Conservation (phyloP, 495 filamentous ascomycete genomes). For the Parmelia sp. region DNA sequence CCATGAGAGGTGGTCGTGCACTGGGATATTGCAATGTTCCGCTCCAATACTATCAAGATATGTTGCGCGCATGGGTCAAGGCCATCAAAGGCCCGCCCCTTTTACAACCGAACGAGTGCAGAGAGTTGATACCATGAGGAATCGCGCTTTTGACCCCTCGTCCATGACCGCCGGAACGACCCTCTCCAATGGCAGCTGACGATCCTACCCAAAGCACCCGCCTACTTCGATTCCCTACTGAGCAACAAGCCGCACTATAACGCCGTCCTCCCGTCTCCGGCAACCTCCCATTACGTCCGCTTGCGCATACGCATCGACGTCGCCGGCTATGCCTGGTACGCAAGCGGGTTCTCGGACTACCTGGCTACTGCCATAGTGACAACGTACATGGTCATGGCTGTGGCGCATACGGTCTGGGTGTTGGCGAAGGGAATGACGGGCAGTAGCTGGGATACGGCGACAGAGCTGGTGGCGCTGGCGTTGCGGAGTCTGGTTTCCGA, state of each 20-base stretch:
- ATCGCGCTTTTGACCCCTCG: neutral
- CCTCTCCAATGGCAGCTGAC: constrained; percentile 3
- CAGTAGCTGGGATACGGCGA: constrained; percentile 14
- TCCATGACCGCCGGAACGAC: neutral
- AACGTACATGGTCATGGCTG: constrained; percentile 6
- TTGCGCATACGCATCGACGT: constrained; percentile 3
- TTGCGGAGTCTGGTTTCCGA: no score
- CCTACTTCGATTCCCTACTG: neutral
- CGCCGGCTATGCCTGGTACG: constrained; percentile 14
- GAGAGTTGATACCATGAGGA: no score
- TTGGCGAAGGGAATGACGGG: constrained; percentile 1
- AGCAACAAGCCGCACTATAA: constrained; percentile 1
- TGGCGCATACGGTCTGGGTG: constrained; percentile 7
- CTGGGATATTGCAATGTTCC: no score
- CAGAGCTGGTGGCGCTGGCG: constrained; percentile 8
- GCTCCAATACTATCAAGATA: no score
- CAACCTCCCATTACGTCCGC: constrained; percentile 7
- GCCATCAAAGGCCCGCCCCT: no score
- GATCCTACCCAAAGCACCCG: constrained; percentile 5
- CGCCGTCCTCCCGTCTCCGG: constrained; percentile 10
- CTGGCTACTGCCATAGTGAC: constrained; percentile 8
- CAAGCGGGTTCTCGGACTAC: constrained; percentile 10
- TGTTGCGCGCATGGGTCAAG: no score
- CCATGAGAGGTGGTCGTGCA: no score
- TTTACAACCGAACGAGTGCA: no score